A percentile compares a stretch with the other conserved stretches of the same genome.
phyloP scores from a whole-genome alignment of 2,329 filamentous ascomycete species.

The Penicillium fuscoglaucum region DNA sequence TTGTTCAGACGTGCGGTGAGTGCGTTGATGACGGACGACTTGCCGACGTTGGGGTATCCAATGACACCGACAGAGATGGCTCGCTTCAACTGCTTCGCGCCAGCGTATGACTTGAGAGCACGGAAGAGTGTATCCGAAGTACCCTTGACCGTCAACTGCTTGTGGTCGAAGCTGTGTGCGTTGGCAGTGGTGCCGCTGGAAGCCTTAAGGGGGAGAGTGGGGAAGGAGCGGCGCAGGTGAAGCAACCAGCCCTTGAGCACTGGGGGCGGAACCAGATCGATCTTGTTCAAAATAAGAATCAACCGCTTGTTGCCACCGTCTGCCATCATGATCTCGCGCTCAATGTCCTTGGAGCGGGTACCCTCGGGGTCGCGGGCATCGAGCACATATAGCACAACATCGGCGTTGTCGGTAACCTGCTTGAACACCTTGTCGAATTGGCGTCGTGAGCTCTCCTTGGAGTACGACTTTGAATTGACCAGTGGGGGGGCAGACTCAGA shows the following conservation, averaged over 20 bases:
- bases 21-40: conserved; percentile 94
- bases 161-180: conserved; percentile 89
- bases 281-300: conserved; percentile 93
- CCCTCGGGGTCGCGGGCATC: conserved; percentile 90
- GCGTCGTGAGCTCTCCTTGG: conserved; percentile 69
- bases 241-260: conserved; percentile 82
- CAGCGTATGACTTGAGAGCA: conserved; percentile 84
- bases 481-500: conserved; percentile 52
- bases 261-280: conserved; percentile 80
- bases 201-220: conserved; percentile 83
- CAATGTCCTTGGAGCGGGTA: conserved; percentile 85
- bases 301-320: conserved; percentile 80
- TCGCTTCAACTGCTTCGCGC: conserved; percentile 79
- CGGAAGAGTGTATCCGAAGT: conserved; percentile 84
- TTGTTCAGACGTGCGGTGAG: conserved; percentile 73
- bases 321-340: conserved; percentile 87
- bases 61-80: conserved; percentile 90
- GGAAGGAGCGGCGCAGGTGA: conserved; percentile 85
- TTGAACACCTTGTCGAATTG: conserved; percentile 97
- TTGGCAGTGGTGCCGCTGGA: conserved; percentile 79
- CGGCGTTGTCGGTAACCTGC: conserved; percentile 81
- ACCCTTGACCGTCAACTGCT: conserved; percentile 79
- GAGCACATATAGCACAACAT: conserved; percentile 89
- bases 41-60: conserved; percentile 93
- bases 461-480: conserved; percentile 27